A percentile compares a stretch with the other conserved stretches of the same genome.
These are phyloP conservation scores for Pseudotulostoma volvatum DNA, from an alignment of 495 filamentous ascomycete species.

Conservation along the genomic window DNA sequence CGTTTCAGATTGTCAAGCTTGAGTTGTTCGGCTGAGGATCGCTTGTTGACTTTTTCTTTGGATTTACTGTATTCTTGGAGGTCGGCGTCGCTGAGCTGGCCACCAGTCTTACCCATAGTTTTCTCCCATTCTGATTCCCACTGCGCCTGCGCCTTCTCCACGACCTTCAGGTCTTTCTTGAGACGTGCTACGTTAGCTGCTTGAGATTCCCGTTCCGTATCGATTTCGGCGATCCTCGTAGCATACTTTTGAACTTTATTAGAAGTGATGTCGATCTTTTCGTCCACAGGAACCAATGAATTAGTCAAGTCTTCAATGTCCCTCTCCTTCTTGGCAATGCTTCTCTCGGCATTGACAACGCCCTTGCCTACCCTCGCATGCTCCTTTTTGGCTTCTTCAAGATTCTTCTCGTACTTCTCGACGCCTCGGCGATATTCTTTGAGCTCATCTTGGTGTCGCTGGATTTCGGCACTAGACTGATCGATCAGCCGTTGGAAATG, in stretches of 20 bases:
- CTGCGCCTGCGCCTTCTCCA: slow-evolving; percentile 77
- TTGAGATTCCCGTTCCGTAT: slow-evolving; percentile 60
- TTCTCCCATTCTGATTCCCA: slow-evolving; percentile 82
- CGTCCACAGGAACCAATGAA: slow-evolving; percentile 71
- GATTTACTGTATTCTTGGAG: slow-evolving; percentile 80
- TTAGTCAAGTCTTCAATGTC: slow-evolving; percentile 78
- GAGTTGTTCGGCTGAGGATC: slow-evolving; percentile 63
- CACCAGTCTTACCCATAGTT: slow-evolving; percentile 66
- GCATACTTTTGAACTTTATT: slow-evolving; percentile 49
- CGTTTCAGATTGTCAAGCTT: slow-evolving; percentile 71
- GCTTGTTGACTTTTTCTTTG: slow-evolving; percentile 71
- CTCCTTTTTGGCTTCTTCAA: slow-evolving; percentile 76
- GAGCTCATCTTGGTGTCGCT: slow-evolving; percentile 86
- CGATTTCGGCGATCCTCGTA: slow-evolving; percentile 49
- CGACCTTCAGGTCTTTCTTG: slow-evolving; percentile 61
- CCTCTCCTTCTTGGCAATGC: slow-evolving; percentile 71
- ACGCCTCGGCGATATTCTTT: slow-evolving; percentile 84
- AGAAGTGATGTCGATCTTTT: slow-evolving; percentile 75
- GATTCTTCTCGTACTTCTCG: slow-evolving; percentile 63
- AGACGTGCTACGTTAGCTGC: slow-evolving; percentile 46
- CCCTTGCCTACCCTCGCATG: slow-evolving; percentile 66
- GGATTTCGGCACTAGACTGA: slow-evolving; percentile 76
- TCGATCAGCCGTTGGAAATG: slow-evolving; percentile 91
- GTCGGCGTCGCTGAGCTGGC: slow-evolving; percentile 70
- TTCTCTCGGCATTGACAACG: slow-evolving; percentile 64